These are phyloP conservation scores for Vitis hybrid DNA, from an alignment of 177 flowering plant species.

Conservation along the genomic window DNA sequence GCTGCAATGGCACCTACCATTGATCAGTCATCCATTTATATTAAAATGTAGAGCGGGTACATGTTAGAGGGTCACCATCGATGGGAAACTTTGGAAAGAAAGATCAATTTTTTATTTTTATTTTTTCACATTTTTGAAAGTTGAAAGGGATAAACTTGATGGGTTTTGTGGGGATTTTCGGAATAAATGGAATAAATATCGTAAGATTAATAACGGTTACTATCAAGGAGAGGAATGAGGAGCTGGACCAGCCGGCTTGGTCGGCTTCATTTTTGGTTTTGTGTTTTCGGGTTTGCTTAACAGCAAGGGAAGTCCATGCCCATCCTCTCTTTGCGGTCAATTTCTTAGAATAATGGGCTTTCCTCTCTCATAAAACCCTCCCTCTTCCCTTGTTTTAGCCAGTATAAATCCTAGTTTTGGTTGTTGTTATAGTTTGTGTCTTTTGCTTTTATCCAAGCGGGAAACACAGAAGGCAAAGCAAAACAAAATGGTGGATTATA, in stretches of 20 bases:
- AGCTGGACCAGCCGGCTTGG: slow-evolving; percentile 37
- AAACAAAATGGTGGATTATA: slow-evolving; percentile 37
- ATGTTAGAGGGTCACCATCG: slow-evolving; percentile 1
- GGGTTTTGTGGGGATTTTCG: background rate
- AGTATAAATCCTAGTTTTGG: slow-evolving; percentile 4
- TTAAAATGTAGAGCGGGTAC: too few relatives aligned
- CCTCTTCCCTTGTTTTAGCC: background rate
- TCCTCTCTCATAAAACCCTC: slow-evolving; percentile 15
- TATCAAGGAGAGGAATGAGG: slow-evolving; percentile 25
- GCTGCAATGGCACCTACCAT: too few relatives aligned
- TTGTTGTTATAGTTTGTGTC: background rate
- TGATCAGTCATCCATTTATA: too few relatives aligned
- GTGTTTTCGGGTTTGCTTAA: slow-evolving; percentile 36
- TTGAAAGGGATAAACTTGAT: slow-evolving; percentile 2
- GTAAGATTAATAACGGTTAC: slow-evolving; percentile 32
- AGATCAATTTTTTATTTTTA: background rate
- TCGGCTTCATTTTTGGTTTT: slow-evolving; percentile 29
- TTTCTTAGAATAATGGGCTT: slow-evolving; percentile 46
- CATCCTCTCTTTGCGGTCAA: slow-evolving; percentile 59
- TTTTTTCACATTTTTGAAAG: background rate
- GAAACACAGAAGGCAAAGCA: background rate
- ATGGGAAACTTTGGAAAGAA: background rate
- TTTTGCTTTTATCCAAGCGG: background rate
- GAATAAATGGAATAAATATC: background rate
- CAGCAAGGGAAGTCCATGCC: slow-evolving; percentile 29